These are phyloP conservation scores for Bonnemaisonia californica DNA, from an alignment of 31 red algal species.

Conservation along the genomic window DNA sequence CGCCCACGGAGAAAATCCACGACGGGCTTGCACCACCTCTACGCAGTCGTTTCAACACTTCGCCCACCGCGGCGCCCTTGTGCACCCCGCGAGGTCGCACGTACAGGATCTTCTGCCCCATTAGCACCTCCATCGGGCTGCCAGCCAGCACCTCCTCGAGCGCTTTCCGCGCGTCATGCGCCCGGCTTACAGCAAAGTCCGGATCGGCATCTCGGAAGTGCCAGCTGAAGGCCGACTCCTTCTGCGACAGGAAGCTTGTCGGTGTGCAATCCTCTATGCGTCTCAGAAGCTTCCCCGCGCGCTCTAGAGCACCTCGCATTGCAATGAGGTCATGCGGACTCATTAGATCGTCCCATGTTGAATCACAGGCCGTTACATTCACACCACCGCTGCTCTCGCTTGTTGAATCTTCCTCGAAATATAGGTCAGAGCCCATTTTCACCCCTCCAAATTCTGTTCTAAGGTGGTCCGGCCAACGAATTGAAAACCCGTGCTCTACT, in stretches of 20 bases:
- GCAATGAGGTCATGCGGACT: conserved; percentile 43
- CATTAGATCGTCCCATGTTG: conserved; percentile 56
- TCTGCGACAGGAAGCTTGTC: conserved; percentile 77
- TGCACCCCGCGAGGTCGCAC: conserved; percentile 89
- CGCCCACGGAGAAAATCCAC: conserved; percentile 88
- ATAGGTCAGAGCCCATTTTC: not conserved
- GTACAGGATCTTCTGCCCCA: conserved; percentile 84
- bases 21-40: conserved; percentile 35
- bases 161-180: conserved; percentile 82
- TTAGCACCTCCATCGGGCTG: conserved; percentile 88
- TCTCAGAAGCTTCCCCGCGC: conserved; percentile 66
- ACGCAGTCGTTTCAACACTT: conserved; percentile 46
- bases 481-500: conserved; percentile 86
- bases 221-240: conserved; percentile 88
- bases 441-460: conserved; percentile 40
- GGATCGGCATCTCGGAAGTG: conserved; percentile 88
- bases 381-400: not conserved
- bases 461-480: conserved; percentile 84
- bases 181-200: conserved; percentile 81
- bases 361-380: conserved; percentile 6
- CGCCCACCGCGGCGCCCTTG: conserved; percentile 82
- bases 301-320: conserved; percentile 46
- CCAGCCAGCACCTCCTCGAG: conserved; percentile 76
- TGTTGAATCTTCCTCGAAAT: conserved; percentile 13
- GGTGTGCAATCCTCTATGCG: conserved; percentile 89